phyloP scores from a whole-genome alignment of 2,329 filamentous ascomycete species.

The Claviceps citrina region DNA sequence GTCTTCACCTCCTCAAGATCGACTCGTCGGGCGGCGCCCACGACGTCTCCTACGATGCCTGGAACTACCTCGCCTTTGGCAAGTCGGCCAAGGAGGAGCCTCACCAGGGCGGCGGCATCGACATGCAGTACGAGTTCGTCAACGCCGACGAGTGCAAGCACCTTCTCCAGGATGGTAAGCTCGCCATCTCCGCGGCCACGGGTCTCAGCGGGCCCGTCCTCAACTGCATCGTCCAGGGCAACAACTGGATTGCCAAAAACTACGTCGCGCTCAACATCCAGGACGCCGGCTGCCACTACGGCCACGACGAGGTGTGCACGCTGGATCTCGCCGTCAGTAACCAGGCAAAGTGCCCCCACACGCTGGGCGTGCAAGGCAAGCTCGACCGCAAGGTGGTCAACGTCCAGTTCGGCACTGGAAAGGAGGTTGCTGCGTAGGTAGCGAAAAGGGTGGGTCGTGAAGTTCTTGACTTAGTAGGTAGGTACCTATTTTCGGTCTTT shows the following conservation, averaged over 20 bases:
- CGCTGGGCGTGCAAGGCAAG: conserved; percentile 20
- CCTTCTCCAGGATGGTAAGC: conserved; percentile 33
- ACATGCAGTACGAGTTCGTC: conserved; percentile 35
- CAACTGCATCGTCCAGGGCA: conserved; percentile 19
- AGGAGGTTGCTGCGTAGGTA: conserved; percentile 13
- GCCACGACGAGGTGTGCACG: conserved; percentile 35
- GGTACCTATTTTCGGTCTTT: no score
- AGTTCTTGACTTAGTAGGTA: no score
- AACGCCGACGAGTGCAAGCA: conserved; percentile 31
- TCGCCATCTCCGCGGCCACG: conserved; percentile 40
- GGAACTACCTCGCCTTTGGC: conserved; percentile 41
- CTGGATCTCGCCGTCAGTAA: conserved; percentile 33
- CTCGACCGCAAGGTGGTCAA: conserved; percentile 29
- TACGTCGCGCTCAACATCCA: conserved; percentile 37
- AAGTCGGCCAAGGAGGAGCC: conserved; percentile 30
- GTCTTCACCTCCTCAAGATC: conserved; percentile 41
- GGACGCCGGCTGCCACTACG: conserved; percentile 33
- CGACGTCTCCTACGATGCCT: conserved; percentile 47
- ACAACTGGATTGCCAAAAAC: conserved; percentile 38
- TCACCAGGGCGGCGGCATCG: conserved; percentile 31
- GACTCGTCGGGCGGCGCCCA: conserved; percentile 40
- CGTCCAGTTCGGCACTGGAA: conserved; percentile 35
- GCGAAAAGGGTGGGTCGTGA: no score
- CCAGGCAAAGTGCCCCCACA: conserved; percentile 34
- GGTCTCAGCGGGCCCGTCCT: conserved; percentile 36